These are phyloP conservation scores for Pyrus pyrifolia DNA, from an alignment of 306 rosid species.

Conservation along the genomic window DNA sequence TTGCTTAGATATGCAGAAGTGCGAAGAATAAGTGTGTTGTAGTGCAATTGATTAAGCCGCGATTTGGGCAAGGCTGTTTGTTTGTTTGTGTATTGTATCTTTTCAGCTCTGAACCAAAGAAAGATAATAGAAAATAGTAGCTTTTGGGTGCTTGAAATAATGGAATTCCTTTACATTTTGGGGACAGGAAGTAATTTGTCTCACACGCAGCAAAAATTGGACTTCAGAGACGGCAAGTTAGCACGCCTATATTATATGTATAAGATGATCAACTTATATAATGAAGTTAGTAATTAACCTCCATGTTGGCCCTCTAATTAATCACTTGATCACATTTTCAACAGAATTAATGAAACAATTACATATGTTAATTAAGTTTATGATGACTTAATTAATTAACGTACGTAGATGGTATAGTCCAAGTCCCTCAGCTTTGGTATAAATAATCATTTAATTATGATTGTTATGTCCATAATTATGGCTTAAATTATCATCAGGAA, in stretches of 20 bases:
- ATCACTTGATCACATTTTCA: background rate
- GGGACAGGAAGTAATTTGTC: slow-evolving; percentile 11
- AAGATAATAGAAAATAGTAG: background rate
- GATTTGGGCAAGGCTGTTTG: background rate
- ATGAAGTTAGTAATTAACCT: background rate
- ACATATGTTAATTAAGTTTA: background rate
- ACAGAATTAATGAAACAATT: background rate
- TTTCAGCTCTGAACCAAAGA: background rate
- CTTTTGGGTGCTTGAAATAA: background rate
- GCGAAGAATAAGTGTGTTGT: background rate
- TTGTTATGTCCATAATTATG: background rate
- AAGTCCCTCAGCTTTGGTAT: background rate
- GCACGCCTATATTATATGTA: background rate
- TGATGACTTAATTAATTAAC: background rate
- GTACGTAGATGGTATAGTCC: background rate
- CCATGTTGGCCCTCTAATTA: background rate
- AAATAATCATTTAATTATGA: background rate
- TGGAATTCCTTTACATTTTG: background rate
- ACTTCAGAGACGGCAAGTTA: slow-evolving; percentile 18
- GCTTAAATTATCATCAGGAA: background rate
- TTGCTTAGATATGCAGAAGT: background rate
- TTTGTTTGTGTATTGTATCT: background rate
- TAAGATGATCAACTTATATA: background rate
- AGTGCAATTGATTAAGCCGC: background rate
- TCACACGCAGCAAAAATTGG: slow-evolving; percentile 10